Evolutionary conservation across 2,329 filamentous ascomycete genomes (phyloP).

Genomic region (Pestalotiopsis sp.): DNA sequence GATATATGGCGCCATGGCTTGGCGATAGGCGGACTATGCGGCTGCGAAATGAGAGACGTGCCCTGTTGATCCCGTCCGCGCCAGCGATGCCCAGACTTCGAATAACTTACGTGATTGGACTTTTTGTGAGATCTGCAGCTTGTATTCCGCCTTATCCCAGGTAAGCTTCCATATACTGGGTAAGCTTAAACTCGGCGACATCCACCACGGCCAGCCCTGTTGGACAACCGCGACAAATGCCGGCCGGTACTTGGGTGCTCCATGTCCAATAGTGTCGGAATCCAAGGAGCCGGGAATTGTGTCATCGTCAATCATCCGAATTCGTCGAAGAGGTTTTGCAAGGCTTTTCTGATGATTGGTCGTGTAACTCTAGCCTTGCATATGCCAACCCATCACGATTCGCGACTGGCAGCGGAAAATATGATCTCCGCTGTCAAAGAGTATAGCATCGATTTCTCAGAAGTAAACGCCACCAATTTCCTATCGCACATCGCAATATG

Average conservation of each 20-base stretch:
- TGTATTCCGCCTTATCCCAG: not conserved
- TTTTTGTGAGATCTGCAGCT: not conserved
- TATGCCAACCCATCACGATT: not conserved
- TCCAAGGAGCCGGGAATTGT: not conserved
- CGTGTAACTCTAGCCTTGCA: not conserved
- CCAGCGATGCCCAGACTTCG: not conserved
- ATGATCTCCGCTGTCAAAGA: not conserved
- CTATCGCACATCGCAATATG: too few species aligned
- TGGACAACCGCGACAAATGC: not conserved
- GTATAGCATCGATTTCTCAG: not conserved
- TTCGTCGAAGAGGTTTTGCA: too few species aligned
- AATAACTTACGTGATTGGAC: not conserved
- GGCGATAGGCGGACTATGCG: not conserved
- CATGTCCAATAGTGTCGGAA: constrained; percentile 2
- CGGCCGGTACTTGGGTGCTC: not conserved
- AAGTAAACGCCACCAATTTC: not conserved
- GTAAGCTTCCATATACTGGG: too few species aligned
- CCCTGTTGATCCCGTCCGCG: not conserved
- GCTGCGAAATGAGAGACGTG: not conserved
- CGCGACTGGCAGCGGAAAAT: not conserved
- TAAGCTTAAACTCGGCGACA: not conserved
- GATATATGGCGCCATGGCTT: constrained; percentile 7
- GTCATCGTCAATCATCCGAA: not conserved
- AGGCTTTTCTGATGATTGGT: not conserved
- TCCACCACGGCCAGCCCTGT: not conserved